These are phyloP conservation scores for Malus domestica DNA, from an alignment of 306 rosid species.

Conservation along the genomic window DNA sequence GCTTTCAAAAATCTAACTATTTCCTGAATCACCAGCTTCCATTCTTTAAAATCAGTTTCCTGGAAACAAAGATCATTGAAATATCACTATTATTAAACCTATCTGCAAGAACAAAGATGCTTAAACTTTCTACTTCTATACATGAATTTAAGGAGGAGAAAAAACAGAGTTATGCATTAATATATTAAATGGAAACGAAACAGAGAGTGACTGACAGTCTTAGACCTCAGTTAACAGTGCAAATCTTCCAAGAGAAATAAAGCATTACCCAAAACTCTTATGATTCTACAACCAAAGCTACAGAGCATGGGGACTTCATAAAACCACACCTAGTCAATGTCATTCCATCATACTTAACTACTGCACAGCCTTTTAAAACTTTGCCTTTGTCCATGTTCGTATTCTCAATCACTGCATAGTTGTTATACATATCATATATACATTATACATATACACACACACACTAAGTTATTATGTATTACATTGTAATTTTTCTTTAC, in stretches of 20 bases:
- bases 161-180: not conserved
- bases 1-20: slow-evolving; percentile 72
- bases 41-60: slow-evolving; percentile 88
- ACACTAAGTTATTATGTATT: not conserved
- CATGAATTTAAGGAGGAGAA: not conserved
- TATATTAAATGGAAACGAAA: not conserved
- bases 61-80: slow-evolving; percentile 33
- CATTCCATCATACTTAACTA: not conserved
- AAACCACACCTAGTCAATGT: not conserved
- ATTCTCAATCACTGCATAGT: not conserved
- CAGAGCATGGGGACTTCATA: not conserved
- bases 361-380: not conserved
- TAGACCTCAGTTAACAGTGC: not conserved
- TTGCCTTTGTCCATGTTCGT: too few relatives aligned
- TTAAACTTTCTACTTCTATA: slow-evolving; percentile 6
- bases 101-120: slow-evolving; percentile 18
- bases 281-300: not conserved
- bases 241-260: not conserved
- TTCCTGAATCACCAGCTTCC: slow-evolving; percentile 94
- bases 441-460: not conserved
- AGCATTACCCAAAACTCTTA: not conserved
- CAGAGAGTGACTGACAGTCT: not conserved
- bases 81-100: slow-evolving; percentile 23
- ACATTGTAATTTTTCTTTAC: not conserved
- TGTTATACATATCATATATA: not conserved